Evolutionary conservation across 2,329 filamentous ascomycete genomes (phyloP), one percentile per base, ranked within the genome.

Genomic region (Nothophoma quercina): DNA sequence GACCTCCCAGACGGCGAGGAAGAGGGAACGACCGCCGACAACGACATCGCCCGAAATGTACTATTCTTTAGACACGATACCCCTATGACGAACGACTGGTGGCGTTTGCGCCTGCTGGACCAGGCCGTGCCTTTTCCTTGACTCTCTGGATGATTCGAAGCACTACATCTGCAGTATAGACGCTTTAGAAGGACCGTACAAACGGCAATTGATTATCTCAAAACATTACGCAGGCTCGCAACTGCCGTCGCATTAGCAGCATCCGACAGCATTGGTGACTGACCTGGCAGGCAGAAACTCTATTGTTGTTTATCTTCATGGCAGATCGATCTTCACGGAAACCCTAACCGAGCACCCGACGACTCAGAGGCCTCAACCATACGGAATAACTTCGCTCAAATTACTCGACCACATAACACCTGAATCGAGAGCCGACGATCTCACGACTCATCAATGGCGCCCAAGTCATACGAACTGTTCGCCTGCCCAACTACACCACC

Each of bases 41-140:
- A 52, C 58, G 54, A 38, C 57, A 63, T 42, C 54, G 63, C 36
- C 64, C 64, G 26, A 63, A 66, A 55, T 67, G 64, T 55, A 63
- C 64, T 21, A 66, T 67, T 51, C 62, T 67, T 59, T 67, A 64
- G 60, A 52, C 48, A 59, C 53, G 58, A 65, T 64, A 62, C 60
- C 63, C 62, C 43, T 51, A 57, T 50, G 23, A 56, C 48, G 40
- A 50, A 57, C 43, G 42, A 55, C 47, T 46, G 47, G 51, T 59
- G 51, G 56, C 57, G 51, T 51, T 51, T 34, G 32, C 32, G 47
- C 63, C 61, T 63, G 64, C 64, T 58, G 64, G 64, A 65, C 36
- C 62, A 61, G 63, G 62, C 50, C 35, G 28, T 40, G 29, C 19
- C 25, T 32, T 54, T 7, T 40, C 13, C 29, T 49, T 48, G 22